phyloP scores from a whole-genome alignment of 2,329 filamentous ascomycete genomes.

The Macroventuria anomochaeta region DNA sequence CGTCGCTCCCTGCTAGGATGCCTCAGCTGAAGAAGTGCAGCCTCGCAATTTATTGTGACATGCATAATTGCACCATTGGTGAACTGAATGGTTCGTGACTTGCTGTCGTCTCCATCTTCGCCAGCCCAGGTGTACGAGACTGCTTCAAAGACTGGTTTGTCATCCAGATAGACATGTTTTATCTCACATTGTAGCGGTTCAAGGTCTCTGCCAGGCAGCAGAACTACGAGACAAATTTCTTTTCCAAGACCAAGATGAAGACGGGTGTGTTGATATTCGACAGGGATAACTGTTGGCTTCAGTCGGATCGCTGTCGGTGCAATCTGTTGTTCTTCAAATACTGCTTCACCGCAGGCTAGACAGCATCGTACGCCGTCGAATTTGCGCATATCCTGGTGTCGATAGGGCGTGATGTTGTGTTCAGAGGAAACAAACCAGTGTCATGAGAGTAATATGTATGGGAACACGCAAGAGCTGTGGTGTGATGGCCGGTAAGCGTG shows the following conservation, averaged over 20 bases:
- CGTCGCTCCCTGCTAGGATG: not conserved
- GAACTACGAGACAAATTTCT: slow-evolving; percentile 17
- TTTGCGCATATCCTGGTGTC: slow-evolving; percentile 15
- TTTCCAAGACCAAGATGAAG: no score
- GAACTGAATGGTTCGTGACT: not conserved
- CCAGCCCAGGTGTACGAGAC: slow-evolving; percentile 28
- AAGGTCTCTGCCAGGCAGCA: slow-evolving; percentile 1
- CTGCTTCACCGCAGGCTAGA: not conserved
- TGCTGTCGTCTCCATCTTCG: slow-evolving; percentile 4
- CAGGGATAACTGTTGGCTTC: no score
- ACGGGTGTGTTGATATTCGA: no score
- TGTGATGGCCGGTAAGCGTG: not conserved
- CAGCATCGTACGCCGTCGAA: not conserved
- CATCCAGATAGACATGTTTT: slow-evolving; percentile 15
- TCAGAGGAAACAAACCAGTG: not conserved
- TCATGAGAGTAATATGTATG: not conserved
- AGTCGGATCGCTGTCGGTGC: no score
- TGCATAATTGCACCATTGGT: not conserved
- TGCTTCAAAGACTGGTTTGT: slow-evolving; percentile 23
- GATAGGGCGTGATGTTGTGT: not conserved
- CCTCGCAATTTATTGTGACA: slow-evolving; percentile 17
- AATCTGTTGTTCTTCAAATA: slow-evolving; percentile 1
- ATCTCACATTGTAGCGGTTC: slow-evolving; percentile 18
- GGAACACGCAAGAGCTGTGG: not conserved
- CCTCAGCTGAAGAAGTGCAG: slow-evolving; percentile 3